phyloP scores from a whole-genome alignment of 2,329 filamentous ascomycete species.

The Colletotrichum tabaci region DNA sequence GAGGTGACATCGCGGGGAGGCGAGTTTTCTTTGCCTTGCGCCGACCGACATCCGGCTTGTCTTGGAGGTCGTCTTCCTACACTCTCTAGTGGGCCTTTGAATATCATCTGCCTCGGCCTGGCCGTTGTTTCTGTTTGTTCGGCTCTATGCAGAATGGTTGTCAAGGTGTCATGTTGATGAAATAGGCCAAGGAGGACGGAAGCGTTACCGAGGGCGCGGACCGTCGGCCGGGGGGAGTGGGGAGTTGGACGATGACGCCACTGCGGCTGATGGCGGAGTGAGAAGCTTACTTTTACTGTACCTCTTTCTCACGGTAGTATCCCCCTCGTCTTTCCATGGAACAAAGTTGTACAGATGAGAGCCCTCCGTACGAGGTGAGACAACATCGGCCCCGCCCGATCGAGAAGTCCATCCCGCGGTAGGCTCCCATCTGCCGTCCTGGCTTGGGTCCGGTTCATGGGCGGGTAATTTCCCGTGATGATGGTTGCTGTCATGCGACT shows the following conservation, averaged over 20 bases:
- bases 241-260: conserved; percentile 30
- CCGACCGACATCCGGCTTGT: not conserved
- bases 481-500: conserved; percentile 21
- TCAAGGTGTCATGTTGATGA: conserved; percentile 2
- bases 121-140: too few species aligned
- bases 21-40: not conserved
- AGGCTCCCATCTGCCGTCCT: conserved; percentile 29
- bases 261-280: conserved; percentile 10
- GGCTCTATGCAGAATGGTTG: not conserved
- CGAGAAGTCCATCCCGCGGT: not conserved
- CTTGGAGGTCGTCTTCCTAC: not conserved
- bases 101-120: not conserved
- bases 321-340: not conserved
- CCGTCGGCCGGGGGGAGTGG: conserved; percentile 5
- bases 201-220: conserved; percentile 34
- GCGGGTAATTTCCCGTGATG: conserved; percentile 4
- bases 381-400: conserved; percentile 32
- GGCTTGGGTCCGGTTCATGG: conserved; percentile 5
- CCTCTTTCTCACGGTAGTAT: not conserved
- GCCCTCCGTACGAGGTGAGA: conserved; percentile 25
- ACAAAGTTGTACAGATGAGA: not conserved
- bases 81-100: not conserved
- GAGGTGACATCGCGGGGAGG: conserved; percentile 27
- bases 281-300: conserved; percentile 28
- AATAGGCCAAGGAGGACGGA: not conserved